Percentiles rank a stretch among this genome's conserved stretches.
These are phyloP conservation scores for Elongisporangium anandrum DNA, from an alignment of 352 stramenopile genomes.

Conservation along the genomic window DNA sequence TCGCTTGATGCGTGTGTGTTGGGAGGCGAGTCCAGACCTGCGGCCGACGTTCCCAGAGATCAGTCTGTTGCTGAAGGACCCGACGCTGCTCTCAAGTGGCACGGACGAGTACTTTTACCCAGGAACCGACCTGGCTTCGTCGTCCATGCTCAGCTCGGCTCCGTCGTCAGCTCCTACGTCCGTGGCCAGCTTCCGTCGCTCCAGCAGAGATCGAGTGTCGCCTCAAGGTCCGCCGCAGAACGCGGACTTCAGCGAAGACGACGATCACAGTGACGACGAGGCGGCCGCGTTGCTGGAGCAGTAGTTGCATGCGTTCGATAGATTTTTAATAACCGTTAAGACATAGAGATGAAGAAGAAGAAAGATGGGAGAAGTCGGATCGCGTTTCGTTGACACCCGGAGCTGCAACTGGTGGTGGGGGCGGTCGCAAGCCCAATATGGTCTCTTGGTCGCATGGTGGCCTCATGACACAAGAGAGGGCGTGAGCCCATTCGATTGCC, in stretches of 20 bases:
- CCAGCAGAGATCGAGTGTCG: conserved; percentile 32
- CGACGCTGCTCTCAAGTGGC: conserved; percentile 55
- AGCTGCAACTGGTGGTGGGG: neutral
- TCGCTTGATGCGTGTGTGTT: conserved; percentile 79
- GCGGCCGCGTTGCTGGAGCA: neutral
- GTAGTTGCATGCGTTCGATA: conserved; percentile 6
- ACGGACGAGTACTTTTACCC: conserved; percentile 54
- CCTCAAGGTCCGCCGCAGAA: conserved; percentile 9
- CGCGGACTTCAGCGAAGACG: conserved; percentile 17
- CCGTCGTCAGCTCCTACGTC: conserved; percentile 30
- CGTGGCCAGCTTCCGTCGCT: conserved; percentile 15
- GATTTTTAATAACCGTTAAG: conserved; percentile 7
- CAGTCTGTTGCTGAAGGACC: conserved; percentile 71
- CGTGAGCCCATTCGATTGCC: no score
- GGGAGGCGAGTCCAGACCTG: conserved; percentile 66
- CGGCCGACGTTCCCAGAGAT: conserved; percentile 80
- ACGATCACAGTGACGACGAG: conserved; percentile 21
- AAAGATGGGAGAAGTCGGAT: neutral
- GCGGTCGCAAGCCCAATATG: no score
- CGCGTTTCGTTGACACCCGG: neutral
- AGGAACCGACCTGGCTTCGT: conserved; percentile 11
- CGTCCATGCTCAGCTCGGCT: conserved; percentile 21
- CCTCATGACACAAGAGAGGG: no score
- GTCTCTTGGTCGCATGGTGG: no score
- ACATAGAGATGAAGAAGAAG: neutral